phyloP scores from a whole-genome alignment of 176 grass and related monocot genomes.

The Eleusine indica region DNA sequence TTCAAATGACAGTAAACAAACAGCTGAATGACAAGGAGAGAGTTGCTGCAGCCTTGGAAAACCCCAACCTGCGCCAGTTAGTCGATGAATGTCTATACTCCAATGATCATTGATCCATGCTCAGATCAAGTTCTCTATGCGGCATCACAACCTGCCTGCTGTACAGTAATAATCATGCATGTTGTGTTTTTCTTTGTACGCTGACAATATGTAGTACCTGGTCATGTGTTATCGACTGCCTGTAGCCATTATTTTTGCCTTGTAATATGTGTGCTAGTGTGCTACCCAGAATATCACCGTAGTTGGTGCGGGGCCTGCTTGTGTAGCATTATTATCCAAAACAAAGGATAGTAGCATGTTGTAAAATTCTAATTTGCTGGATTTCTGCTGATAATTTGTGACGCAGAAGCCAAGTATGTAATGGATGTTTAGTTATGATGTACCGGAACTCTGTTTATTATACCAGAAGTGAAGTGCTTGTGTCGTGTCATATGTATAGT shows the following conservation, averaged over 20 bases:
- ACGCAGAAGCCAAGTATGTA: not conserved
- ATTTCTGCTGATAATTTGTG: not conserved
- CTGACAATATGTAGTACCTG: conserved; percentile 6
- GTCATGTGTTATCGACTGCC: conserved; percentile 18
- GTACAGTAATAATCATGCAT: conserved; percentile 56
- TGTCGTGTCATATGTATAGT: not conserved
- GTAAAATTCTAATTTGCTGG: not conserved
- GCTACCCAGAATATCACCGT: not conserved
- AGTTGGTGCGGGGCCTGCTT: conserved; percentile 4
- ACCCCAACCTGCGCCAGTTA: conserved; percentile 91
- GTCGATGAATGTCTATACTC: conserved; percentile 90
- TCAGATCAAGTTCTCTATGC: conserved; percentile 43
- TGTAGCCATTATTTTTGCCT: conserved; percentile 1
- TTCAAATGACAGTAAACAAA: conserved; percentile 85
- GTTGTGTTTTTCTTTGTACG: conserved; percentile 38
- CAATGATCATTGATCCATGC: conserved; percentile 66
- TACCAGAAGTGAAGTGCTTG: not conserved
- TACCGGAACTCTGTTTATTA: not conserved
- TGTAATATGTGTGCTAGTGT: not conserved
- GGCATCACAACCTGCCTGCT: conserved; percentile 21
- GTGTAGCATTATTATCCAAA: not conserved
- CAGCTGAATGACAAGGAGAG: conserved; percentile 98
- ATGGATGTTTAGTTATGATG: not conserved
- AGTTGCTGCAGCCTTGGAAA: conserved; percentile 87
- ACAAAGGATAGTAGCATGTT: not conserved